Base-by-base conservation (phyloP, 192 early-diverging fungal genomes). In the Coemansia sp. region DNA sequence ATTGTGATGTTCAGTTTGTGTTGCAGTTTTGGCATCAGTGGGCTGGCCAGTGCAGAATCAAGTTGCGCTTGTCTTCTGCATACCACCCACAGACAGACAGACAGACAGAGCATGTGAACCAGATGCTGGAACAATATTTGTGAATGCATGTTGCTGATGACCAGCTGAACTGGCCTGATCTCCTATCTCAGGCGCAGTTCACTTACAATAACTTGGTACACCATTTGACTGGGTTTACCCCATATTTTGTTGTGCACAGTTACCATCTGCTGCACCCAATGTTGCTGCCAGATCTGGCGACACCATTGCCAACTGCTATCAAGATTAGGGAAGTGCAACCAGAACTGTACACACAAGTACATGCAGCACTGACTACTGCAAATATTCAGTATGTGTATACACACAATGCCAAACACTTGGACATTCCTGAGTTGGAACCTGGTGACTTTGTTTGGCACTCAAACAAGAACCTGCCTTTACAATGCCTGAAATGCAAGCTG, bases 181-280 rank as follows among this genome's bases (percentile, higher is more conserved):
- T 82, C 24, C 58, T 89, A 2, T 74, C 70, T 0, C 7, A 69
- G 0, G 80, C 70, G 1, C 82, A 85, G 35, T 82, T 85, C 38
- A 67, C 75, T 0, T 87, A 85, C 72, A 89, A 87, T 54, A 56
- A 56, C 29, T 15, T n/a, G 11, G 32, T 37, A 14, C 54, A 56
- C 17, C 4, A 37, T 5, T 7, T 4, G 3, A 38, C 54, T 1
- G 7, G 2, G 29, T 11, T 32, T 5, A 25, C 27, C 6, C 25
- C 32, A 14, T 37, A 56, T 15, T 19, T 56, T 29, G 17, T 56
- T 3, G 54, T 38, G 0, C 19, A 37, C 19, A 7, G 32, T 7
- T 15, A 56, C 17, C 54, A 37, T 17, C 8, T 0, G 45, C 45
- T 5, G 2, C 45, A 52, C 5, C 50, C 50, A 14, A 17, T 52